Conservation (phyloP, 768 basidiomycete genomes). For the Hirschioporus abietinus region DNA sequence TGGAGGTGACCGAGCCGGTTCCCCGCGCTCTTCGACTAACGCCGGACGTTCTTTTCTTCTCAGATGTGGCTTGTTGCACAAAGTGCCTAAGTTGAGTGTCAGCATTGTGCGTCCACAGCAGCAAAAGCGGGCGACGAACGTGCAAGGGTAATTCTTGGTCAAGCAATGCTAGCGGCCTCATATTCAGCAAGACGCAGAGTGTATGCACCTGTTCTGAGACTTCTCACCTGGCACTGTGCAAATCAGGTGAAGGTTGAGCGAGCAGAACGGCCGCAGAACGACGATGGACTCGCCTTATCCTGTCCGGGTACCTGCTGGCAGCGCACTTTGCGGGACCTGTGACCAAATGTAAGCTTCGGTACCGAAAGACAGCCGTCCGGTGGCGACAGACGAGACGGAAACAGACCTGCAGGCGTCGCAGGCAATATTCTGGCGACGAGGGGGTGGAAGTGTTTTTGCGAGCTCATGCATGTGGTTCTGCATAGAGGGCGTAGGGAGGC, state of each 20-base stretch:
- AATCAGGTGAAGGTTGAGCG: slow-evolving; percentile 14
- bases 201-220: slow-evolving; percentile 1
- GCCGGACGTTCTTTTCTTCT: slow-evolving; percentile 66
- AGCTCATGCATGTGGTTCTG: slow-evolving; percentile 83
- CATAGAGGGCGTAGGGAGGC: slow-evolving; percentile 58
- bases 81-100: slow-evolving; percentile 45
- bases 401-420: slow-evolving; percentile 86
- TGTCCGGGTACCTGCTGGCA: slow-evolving; percentile 79
- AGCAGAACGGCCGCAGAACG: slow-evolving; percentile 14
- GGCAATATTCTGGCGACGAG: slow-evolving; percentile 88
- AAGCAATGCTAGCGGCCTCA: slow-evolving; percentile 61
- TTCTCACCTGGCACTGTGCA: slow-evolving; percentile 59
- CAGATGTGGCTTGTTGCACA: slow-evolving; percentile 80
- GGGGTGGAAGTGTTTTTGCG: slow-evolving; percentile 75
- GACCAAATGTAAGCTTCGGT: slow-evolving; percentile 4
- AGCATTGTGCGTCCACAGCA: not conserved
- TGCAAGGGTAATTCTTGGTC: slow-evolving; percentile 88
- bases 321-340: slow-evolving; percentile 82
- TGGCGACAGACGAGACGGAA: slow-evolving; percentile 9
- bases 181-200: slow-evolving; percentile 11
- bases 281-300: slow-evolving; percentile 58
- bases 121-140: slow-evolving; percentile 45
- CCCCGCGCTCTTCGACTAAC: slow-evolving; percentile 62
- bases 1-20: slow-evolving; percentile 38
- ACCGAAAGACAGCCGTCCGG: slow-evolving; percentile 9